Conservation (phyloP, 2,329 filamentous ascomycete genomes). For the Exophiala calicioides region DNA sequence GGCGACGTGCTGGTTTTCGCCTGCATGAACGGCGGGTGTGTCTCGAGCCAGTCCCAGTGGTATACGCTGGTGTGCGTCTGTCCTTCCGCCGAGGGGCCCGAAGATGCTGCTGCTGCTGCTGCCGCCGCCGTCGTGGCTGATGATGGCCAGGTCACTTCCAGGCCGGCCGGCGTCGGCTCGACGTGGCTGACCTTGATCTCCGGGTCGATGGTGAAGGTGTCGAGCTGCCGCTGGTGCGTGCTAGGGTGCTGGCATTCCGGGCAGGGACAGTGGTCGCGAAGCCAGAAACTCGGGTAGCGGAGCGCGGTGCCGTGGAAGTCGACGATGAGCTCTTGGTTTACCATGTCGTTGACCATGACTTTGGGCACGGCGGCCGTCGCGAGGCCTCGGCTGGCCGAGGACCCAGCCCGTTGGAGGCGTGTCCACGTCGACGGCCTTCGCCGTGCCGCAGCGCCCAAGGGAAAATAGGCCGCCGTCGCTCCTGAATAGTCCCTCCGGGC, state of each 20-base stretch:
- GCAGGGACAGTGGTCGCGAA: conserved; percentile 73
- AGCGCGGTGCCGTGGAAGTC: conserved; percentile 28
- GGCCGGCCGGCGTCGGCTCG: conserved; percentile 12
- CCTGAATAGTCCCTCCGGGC: background rate
- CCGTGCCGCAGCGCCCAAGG: background rate
- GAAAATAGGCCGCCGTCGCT: background rate
- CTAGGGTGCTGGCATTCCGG: conserved; percentile 65
- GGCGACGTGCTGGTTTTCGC: conserved; percentile 20
- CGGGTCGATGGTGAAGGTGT: conserved; percentile 65
- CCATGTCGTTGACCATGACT: conserved; percentile 31
- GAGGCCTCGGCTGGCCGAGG: too few relatives aligned
- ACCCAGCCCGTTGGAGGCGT: background rate
- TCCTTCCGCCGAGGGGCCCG: too few relatives aligned
- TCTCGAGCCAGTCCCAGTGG: conserved; percentile 61
- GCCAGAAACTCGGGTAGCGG: conserved; percentile 31
- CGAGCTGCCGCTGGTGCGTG: conserved; percentile 68
- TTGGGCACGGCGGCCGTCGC: conserved; percentile 12
- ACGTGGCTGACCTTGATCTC: conserved; percentile 12
- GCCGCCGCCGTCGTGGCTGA: conserved; percentile 3
- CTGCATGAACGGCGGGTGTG: conserved; percentile 43
- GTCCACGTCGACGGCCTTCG: background rate
- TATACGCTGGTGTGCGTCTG: conserved; percentile 67
- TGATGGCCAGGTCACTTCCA: conserved; percentile 24
- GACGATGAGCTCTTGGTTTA: conserved; percentile 31
- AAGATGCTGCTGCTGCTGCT: conserved; percentile 49